Evolutionary conservation across 2,329 filamentous ascomycete species (phyloP), one percentile per base, ranked within the genome.

Genomic region (Xylariaceae sp.): DNA sequence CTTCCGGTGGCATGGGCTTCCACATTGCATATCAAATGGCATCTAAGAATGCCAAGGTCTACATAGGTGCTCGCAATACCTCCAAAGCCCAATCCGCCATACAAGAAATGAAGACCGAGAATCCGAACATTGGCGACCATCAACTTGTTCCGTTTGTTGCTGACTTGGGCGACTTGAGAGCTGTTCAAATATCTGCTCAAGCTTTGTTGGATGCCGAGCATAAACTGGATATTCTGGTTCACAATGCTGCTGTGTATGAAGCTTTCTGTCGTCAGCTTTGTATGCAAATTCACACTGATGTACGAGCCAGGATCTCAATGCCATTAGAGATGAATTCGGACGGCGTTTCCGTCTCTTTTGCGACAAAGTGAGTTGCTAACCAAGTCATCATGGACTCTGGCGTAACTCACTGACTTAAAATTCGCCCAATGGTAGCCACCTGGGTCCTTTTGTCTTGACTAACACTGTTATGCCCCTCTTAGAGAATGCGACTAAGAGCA

Each of bases 391-490:
- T 27, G 22, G 22, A 7, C 22, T 27, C 22, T 27, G 22, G 22
- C 22, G 7, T 27, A 27, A 27, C 4, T 27, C 22, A 27, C 22
- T 27, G 22, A 27, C 22, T 27, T 27, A 7, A 27, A 27, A 27
- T 27, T 27, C 22, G 12, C 10, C 15, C 4, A 4, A 14, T 36
- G 4, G 5, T 36, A 36, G 33, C 17, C 31, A 41, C 15, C 36
- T 46, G 19, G 44, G 38, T 2, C 44, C 36, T 5, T 46, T 46
- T 38, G n/a, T 41, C 19, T 46, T 46, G 35, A 46, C 44, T 15
- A 40, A n/a, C 2, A 19, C 38, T 36, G 35, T 46, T 32, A n/a
- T 46, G 38, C 44, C 44, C 11, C 30, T 46, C 5, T 17, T 46
- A 30, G 38, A n/a, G 9, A 36, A 36, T 15, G 33, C 33, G 10